Base-by-base conservation (phyloP, 2,329 filamentous ascomycete genomes). In the Pseudogymnoascus sp. region DNA sequence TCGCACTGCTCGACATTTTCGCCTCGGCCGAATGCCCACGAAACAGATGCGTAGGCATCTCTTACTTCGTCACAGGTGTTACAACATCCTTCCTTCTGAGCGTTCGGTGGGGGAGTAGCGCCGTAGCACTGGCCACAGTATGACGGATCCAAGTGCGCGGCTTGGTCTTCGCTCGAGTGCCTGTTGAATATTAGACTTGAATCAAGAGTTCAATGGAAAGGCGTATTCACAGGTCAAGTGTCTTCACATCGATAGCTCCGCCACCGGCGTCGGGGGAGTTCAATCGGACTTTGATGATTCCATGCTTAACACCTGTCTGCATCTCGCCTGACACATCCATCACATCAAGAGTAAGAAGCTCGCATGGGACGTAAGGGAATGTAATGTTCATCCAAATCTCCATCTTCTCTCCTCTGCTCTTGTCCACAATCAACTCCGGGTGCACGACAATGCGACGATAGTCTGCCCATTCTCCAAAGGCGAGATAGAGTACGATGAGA, bases 281-380 rank as follows among this genome's bases (percentile, higher is more conserved):
- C 64, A 99, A 81, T 64, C 94, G 87, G 64, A 97, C 89, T 78
- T 97, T 97, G 76, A 85, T 90, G 64, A 99, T 85, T 50, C 94
- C 94, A 71, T 97, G 91, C 74, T 91, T 87, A 62, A 99, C 89
- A 59, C 93, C 94, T 68, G 92, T 90, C 74, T 99, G 94, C 71
- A 97, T 89, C 75, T 99, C 94, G 65, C 94, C 94, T 20, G 91
- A 96, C 25, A 97, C 93, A 76, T 99, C 94, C 94, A 99, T 99
- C 61, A 99, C 93, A 74, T 99, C 94, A 69, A 99, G 86, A 11
- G 94, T 97, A 66, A 97, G 80, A 59, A 99, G 85, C 75, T 97
- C 93, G 77, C 94, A 99, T 8, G 94, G 94, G 67, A 99, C 83
- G 65, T 87, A 86, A 8, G 94, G 94, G 73, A 99, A 99, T 54